Conservation (phyloP, 2,329 filamentous ascomycete genomes). For the Alternaria sp. region DNA sequence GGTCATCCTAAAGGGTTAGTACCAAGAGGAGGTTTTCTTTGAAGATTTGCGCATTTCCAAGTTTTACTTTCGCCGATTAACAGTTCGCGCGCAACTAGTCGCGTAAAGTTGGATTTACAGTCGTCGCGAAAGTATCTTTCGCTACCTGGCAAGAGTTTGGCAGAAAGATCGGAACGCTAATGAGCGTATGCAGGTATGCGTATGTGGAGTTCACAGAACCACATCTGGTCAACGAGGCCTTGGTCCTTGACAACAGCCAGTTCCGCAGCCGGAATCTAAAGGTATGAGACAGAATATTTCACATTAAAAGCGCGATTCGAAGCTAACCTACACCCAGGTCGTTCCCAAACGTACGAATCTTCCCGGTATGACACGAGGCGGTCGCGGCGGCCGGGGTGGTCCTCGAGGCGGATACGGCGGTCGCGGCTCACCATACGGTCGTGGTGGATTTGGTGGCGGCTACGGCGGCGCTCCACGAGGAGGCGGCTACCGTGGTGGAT, state of each 20-base stretch:
- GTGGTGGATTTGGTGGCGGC: slow-evolving; percentile 42
- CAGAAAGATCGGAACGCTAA: slow-evolving; percentile 63
- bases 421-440: slow-evolving; percentile 61
- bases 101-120: slow-evolving; percentile 4
- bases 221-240: slow-evolving; percentile 86
- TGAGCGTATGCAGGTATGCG: slow-evolving; percentile 77
- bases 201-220: slow-evolving; percentile 99
- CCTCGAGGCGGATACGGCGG: slow-evolving; percentile 57
- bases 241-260: slow-evolving; percentile 94
- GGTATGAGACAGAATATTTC: slow-evolving; percentile 60
- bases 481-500: slow-evolving; percentile 54
- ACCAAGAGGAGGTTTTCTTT: slow-evolving; percentile 53
- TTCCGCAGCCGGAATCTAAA: slow-evolving; percentile 96
- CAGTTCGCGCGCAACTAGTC: slow-evolving; percentile 5
- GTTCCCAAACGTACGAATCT: slow-evolving; percentile 96
- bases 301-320: slow-evolving; percentile 20
- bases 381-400: slow-evolving; percentile 67
- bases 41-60: slow-evolving; percentile 23
- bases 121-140: slow-evolving; percentile 43
- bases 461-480: slow-evolving; percentile 50
- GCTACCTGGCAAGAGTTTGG: slow-evolving; percentile 66
- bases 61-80: neutral
- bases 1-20: slow-evolving; percentile 98
- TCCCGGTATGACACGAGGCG: slow-evolving; percentile 88
- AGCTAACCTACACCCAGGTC: slow-evolving; percentile 60